phyloP scores from a whole-genome alignment of 805 yeast species.

The Isabelozyma rhagii region DNA sequence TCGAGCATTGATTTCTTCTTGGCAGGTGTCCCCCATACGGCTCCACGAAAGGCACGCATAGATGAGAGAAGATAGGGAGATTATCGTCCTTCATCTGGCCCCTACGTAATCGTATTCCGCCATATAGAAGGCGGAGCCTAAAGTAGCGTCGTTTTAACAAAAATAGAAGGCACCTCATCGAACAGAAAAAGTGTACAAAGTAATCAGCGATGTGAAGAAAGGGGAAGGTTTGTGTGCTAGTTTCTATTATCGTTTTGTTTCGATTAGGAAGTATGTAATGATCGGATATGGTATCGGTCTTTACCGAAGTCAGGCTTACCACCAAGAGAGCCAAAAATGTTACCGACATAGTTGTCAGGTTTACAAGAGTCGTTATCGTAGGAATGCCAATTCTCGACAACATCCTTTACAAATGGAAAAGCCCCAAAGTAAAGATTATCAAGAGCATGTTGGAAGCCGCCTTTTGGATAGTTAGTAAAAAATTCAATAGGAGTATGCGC shows the following conservation, averaged over 20 bases:
- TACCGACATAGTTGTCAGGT: conserved; percentile 61
- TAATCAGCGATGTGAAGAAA: too few relatives aligned
- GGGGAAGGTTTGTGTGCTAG: too few relatives aligned
- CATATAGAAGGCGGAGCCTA: too few relatives aligned
- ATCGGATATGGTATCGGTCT: conserved; percentile 1
- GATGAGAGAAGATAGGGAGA: too few relatives aligned
- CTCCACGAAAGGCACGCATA: not conserved
- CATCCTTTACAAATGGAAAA: conserved; percentile 51
- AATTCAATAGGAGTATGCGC: conserved; percentile 45
- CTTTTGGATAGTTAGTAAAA: conserved; percentile 48
- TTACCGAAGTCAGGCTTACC: conserved; percentile 41
- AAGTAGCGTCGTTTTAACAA: too few relatives aligned
- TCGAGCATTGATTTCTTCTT: not conserved
- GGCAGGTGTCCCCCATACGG: not conserved
- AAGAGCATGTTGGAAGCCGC: conserved; percentile 49
- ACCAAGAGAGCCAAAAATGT: conserved; percentile 53
- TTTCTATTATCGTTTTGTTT: too few relatives aligned
- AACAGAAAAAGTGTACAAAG: too few relatives aligned
- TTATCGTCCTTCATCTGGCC: too few relatives aligned
- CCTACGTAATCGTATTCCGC: too few relatives aligned
- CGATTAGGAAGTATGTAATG: not conserved
- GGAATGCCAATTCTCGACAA: conserved; percentile 47
- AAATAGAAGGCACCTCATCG: too few relatives aligned
- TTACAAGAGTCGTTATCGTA: conserved; percentile 28
- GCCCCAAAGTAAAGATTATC: conserved; percentile 54